These are phyloP conservation scores for Aethionema arabicum DNA, from an alignment of 345 rosid genomes.

Conservation along the genomic window DNA sequence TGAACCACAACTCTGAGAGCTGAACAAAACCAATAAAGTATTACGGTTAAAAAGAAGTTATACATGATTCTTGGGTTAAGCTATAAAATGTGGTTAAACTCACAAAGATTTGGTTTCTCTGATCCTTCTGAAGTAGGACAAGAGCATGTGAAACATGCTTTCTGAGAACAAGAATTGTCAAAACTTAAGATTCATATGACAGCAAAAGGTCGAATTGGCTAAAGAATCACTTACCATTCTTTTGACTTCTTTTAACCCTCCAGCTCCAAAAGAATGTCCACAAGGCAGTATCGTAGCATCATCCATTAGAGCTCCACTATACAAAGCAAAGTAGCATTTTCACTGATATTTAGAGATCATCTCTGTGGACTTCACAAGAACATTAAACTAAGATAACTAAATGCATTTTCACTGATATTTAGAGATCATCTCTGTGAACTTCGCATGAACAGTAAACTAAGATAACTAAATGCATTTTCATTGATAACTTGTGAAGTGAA, in stretches of 20 bases:
- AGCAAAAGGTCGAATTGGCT: not conserved
- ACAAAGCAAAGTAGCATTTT: conserved; percentile 27
- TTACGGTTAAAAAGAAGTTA: not conserved
- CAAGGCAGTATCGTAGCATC: conserved; percentile 92
- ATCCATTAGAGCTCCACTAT: conserved; percentile 79
- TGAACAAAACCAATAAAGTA: conserved; percentile 32
- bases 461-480: too few relatives aligned
- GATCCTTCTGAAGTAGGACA: conserved; percentile 64
- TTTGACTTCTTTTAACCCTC: conserved; percentile 59
- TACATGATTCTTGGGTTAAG: not conserved
- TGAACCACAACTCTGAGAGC: conserved; percentile 82
- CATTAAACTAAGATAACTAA: not conserved
- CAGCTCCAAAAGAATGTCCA: conserved; percentile 87
- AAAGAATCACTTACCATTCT: conserved; percentile 50
- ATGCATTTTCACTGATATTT: conserved; percentile 5
- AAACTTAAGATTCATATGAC: conserved; percentile 23
- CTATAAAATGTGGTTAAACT: conserved; percentile 34
- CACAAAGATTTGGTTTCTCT: conserved; percentile 75
- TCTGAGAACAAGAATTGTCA: conserved; percentile 47
- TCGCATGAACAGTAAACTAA: conserved; percentile 1
- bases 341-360: conserved; percentile 18
- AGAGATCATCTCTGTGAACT: conserved; percentile 12
- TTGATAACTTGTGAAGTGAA: too few relatives aligned
- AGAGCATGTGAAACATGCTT: conserved; percentile 73
- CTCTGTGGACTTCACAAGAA: conserved; percentile 7